Base-by-base conservation (phyloP, 768 basidiomycete species). In the Xanthoconium purpureum region DNA sequence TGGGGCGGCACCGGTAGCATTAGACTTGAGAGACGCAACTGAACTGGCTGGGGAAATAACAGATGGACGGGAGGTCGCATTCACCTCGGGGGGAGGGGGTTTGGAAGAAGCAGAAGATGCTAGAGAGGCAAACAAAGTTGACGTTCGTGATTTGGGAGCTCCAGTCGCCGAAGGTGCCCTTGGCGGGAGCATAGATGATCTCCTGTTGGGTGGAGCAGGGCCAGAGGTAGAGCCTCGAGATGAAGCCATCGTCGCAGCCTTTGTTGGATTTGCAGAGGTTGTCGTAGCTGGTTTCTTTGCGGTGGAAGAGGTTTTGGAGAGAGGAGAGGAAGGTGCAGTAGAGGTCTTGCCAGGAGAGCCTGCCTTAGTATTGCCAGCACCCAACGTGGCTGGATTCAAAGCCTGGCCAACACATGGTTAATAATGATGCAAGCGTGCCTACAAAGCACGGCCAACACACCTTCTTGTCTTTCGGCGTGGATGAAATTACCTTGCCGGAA, bases 381-480 rank as follows among this genome's bases (percentile, higher is more conserved):
- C 82, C 75, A 86, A 85, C 59, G 85, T 85, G 58, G 85, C 83
- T 55, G 85, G 80, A 70, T 74, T 84, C 63, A 85, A 74, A 55
- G 85, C 79, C 88, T 89, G 66, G 35, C 38, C 60, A 61, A 52
- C 57, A 63, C 60, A 69, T 65, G 67, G 63, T 64, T 57, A 62
- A 66, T 58, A 63, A 65, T 64, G 54, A 63, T 64, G 52, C 29
- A 62, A 61, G 38, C 61, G 47, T 58, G 60, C 48, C 54, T 29
- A 55, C 44, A 56, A 58, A 57, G 59, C 59, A 59, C 44, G 54
- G 50, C 54, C 28, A 50, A 73, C 76, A 55, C 59, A 86, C 90
- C 81, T 87, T 90, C 76, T 88, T 91, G 46, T 85, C 85, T 11
- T 78, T 69, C 53, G 82, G 78, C 18, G 84, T 80, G 40, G 80